Percentiles rank a stretch among this genome's conserved stretches.
Conservation (phyloP, 352 stramenopile species). For the Blastocystis sp. region DNA sequence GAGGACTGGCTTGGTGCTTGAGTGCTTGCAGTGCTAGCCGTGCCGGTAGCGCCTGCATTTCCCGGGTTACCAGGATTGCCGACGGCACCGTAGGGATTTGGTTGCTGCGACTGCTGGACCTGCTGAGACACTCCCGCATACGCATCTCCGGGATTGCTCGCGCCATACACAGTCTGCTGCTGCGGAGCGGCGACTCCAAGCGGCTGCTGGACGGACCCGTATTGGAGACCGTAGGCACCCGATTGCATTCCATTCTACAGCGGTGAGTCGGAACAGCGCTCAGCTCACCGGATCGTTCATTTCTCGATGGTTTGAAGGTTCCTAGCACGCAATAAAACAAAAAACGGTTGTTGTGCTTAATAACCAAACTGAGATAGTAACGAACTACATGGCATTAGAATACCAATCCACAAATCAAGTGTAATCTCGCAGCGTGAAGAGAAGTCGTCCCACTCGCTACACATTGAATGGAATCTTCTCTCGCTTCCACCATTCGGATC, state of each 20-base stretch:
- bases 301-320: neutral
- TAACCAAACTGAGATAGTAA: neutral
- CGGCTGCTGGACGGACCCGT: neutral
- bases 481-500: neutral
- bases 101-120: neutral
- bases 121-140: neutral
- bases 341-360: neutral
- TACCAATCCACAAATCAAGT: neutral
- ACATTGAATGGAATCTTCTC: slow-evolving; percentile 6
- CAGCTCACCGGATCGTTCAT: slow-evolving; percentile 46
- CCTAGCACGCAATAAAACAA: neutral
- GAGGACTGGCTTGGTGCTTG: neutral
- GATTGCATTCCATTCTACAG: slow-evolving; percentile 16
- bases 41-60: neutral
- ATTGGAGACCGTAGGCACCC: slow-evolving; percentile 20
- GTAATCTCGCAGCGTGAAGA: neutral
- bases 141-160: neutral
- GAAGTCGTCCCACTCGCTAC: neutral
- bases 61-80: too few relatives aligned
- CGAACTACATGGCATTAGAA: slow-evolving; percentile 19
- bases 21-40: neutral
- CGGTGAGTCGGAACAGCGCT: neutral
- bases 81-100: neutral
- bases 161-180: neutral
- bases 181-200: too few relatives aligned